phyloP scores from a whole-genome alignment of 2,329 filamentous ascomycete genomes.

The Chalaropsis thielavioides region DNA sequence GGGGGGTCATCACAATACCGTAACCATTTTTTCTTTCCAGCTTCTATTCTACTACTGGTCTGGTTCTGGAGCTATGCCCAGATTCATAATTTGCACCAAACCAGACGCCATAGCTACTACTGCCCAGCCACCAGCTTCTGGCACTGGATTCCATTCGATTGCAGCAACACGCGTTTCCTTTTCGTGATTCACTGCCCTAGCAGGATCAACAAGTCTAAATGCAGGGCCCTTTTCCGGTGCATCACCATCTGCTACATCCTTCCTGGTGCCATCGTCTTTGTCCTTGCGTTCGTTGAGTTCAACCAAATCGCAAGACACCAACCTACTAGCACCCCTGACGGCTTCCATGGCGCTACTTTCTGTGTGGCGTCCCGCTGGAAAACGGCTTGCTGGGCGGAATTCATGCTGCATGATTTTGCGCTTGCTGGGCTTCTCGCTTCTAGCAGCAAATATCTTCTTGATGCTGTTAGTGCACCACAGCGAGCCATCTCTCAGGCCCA shows the following conservation, averaged over 20 bases:
- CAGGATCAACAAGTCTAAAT: constrained; percentile 24
- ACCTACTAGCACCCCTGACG: constrained; percentile 33
- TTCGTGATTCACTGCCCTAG: constrained; percentile 42
- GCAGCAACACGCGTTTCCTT: constrained; percentile 47
- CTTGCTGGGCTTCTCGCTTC: constrained; percentile 29
- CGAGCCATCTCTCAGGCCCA: constrained; percentile 40
- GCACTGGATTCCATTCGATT: constrained; percentile 55
- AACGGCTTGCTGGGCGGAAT: constrained; percentile 28
- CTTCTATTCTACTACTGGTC: constrained; percentile 20
- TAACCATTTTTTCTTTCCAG: constrained; percentile 16
- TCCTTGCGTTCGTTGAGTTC: constrained; percentile 30
- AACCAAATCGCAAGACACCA: constrained; percentile 37
- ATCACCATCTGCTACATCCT: constrained; percentile 17
- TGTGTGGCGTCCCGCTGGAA: constrained; percentile 16
- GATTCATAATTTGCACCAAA: constrained; percentile 50
- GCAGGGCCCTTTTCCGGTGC: constrained; percentile 21
- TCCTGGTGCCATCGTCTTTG: constrained; percentile 25
- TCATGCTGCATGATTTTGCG: constrained; percentile 40
- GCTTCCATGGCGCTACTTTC: background rate
- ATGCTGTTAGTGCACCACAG: constrained; percentile 36
- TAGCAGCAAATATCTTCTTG: constrained; percentile 29
- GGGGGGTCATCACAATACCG: constrained; percentile 7
- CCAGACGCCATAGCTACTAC: constrained; percentile 53
- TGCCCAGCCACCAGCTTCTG: constrained; percentile 50
- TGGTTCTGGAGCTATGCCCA: constrained; percentile 32